These are phyloP conservation scores for Gnomoniopsis sp. DNA, from an alignment of 2,329 filamentous ascomycete genomes.

Conservation along the genomic window DNA sequence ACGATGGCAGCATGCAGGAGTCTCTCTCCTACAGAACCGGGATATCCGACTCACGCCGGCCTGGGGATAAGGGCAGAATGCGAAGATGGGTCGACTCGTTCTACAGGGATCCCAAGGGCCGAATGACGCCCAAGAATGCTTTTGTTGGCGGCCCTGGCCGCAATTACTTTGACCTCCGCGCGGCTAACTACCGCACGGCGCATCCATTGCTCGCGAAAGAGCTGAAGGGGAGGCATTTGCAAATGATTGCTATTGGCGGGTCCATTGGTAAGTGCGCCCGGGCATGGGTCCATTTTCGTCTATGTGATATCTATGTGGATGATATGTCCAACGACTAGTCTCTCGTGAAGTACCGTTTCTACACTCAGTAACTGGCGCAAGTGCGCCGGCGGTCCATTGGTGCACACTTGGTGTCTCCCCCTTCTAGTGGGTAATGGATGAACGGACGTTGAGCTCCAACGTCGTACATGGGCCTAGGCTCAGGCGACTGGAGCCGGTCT, in stretches of 20 bases:
- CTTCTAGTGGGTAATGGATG: neutral
- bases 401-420: neutral
- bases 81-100: slow-evolving; percentile 58
- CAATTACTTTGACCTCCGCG: slow-evolving; percentile 53
- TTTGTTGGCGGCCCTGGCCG: slow-evolving; percentile 30
- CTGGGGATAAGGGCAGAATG: slow-evolving; percentile 51
- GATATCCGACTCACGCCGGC: slow-evolving; percentile 59
- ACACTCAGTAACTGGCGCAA: neutral
- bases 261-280: slow-evolving; percentile 62
- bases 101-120: slow-evolving; percentile 54
- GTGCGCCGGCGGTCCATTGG: neutral
- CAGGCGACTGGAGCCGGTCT: no score
- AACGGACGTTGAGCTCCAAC: neutral
- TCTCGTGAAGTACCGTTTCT: neutral
- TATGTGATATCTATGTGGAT: neutral
- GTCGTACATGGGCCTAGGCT: neutral
- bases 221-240: slow-evolving; percentile 80
- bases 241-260: slow-evolving; percentile 97
- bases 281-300: neutral
- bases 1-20: slow-evolving; percentile 37
- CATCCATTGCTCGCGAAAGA: slow-evolving; percentile 71
- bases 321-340: neutral
- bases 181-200: slow-evolving; percentile 69
- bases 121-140: slow-evolving; percentile 39
- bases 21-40: slow-evolving; percentile 38